Evolutionary conservation across 1,284 basidiomycete species (phyloP).

Genomic region (Trichosporon ovoides): DNA sequence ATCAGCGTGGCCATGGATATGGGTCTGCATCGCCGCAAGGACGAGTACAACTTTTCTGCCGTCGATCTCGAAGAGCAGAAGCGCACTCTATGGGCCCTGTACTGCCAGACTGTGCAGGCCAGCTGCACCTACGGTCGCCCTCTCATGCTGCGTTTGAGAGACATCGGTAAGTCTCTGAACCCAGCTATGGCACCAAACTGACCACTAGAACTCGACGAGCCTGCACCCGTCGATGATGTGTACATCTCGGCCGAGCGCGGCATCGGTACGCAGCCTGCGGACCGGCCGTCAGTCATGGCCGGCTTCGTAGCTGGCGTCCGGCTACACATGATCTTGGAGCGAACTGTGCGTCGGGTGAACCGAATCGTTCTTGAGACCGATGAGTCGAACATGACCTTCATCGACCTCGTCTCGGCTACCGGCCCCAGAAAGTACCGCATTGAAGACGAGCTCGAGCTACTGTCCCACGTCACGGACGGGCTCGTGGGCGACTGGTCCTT

Average conservation of each 20-base stretch:
- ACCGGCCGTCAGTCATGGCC: conserved; percentile 33
- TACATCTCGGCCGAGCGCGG: conserved; percentile 29
- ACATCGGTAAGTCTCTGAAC: conserved; percentile 21
- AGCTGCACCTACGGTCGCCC: conserved; percentile 35
- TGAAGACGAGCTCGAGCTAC: conserved; percentile 27
- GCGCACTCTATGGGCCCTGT: conserved; percentile 35
- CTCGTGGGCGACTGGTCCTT: conserved; percentile 34
- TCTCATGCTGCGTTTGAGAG: conserved; percentile 27
- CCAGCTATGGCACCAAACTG: not conserved
- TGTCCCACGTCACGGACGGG: conserved; percentile 27
- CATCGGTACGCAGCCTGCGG: conserved; percentile 29
- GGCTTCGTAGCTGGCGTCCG: conserved; percentile 32
- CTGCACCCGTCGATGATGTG: conserved; percentile 31
- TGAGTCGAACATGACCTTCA: conserved; percentile 14
- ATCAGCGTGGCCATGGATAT: conserved; percentile 32
- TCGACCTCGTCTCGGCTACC: conserved; percentile 20
- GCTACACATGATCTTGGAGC: conserved; percentile 34
- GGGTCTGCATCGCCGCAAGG: conserved; percentile 31
- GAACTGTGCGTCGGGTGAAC: conserved; percentile 28
- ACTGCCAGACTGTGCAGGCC: conserved; percentile 33
- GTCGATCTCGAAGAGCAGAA: conserved; percentile 35
- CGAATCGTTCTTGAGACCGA: conserved; percentile 16
- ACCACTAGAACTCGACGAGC: conserved; percentile 24
- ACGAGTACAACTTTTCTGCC: conserved; percentile 29
- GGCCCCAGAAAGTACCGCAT: conserved; percentile 15